Base-by-base conservation (phyloP, 768 basidiomycete species). In the Pisolithus marmoratus region DNA sequence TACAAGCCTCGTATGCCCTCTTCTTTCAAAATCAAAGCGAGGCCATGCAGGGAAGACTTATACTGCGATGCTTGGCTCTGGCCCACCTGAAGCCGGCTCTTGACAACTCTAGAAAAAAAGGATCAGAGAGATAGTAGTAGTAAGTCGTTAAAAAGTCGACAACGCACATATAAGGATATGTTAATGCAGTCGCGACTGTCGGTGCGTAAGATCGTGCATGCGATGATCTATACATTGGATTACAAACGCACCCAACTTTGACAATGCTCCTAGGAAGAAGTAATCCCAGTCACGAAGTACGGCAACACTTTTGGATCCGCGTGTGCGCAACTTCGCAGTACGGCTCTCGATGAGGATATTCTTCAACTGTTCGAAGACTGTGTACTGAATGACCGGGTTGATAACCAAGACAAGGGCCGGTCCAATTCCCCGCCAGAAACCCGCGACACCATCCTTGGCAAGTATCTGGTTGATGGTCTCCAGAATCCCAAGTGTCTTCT, bases 371-470 rank as follows among this genome's bases (percentile, higher is more conserved):
- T 99, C 95, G 57, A 97, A 98, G 40, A 70, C 82, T 19, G 95
- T 97, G 67, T 96, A 94, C 73, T 94, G 84, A 29, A 98, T 77
- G 29, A 99, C 88, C 15, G 95, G 95, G 69, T 99, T 99, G 56
- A 91, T 81, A 58, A 97, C 95, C 42, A 98, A 77, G 26, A 93
- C 77, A 46, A 99, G 74, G n/a, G 94, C 94, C 3, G 95, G 94
- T 1, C 92, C 91, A 37, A 99, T 80, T 14, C 95, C 95, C 43
- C 92, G 79, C 86, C 89, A 96, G 64, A 99, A 86, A 2, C 85
- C 94, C n/a, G 75, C 75, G 11, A 45, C 20, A 44, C 95, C 94
- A 58, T 83, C 86, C 58, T 83, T 84, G 29, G 79, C 75, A 23
- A 90, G 55, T 52, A 97, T 90, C 53, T 74, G 76, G 51, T 77